Evolutionary conservation across 495 filamentous ascomycete species (phyloP).

Genomic region (Lepidopterella palustris): DNA sequence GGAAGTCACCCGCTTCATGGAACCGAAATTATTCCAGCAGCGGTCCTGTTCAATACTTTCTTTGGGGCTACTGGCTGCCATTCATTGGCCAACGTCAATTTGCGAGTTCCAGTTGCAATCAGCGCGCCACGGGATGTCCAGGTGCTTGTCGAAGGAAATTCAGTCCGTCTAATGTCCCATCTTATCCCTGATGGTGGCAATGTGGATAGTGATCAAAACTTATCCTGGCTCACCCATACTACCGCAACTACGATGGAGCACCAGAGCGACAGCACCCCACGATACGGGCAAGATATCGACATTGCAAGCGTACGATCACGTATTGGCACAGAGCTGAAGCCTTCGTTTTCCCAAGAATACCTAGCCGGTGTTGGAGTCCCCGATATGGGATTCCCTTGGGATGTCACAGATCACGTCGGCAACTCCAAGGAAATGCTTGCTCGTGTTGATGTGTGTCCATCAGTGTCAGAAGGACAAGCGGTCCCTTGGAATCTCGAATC

Average conservation of each 20-base stretch:
- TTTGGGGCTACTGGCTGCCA: conserved; percentile 24
- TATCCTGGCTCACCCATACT: conserved; percentile 41
- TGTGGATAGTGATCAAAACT: conserved; percentile 12
- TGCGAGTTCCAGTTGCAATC: conserved; percentile 37
- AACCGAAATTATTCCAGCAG: conserved; percentile 42
- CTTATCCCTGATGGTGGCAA: conserved; percentile 18
- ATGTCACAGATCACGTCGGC: conserved; percentile 38
- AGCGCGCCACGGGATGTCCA: conserved; percentile 36
- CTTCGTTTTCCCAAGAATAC: conserved; percentile 39
- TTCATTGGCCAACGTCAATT: conserved; percentile 23
- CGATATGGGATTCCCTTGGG: conserved; percentile 45
- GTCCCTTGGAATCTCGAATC: conserved; percentile 36
- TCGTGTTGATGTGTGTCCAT: conserved; percentile 34
- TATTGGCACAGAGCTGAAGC: conserved; percentile 19
- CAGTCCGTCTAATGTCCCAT: conserved; percentile 32
- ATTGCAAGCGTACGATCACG: conserved; percentile 23
- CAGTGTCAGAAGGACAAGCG: background rate
- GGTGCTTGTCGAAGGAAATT: conserved; percentile 27
- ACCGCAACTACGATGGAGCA: conserved; percentile 24
- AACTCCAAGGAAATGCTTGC: conserved; percentile 42
- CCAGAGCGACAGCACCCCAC: background rate
- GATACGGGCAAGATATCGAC: conserved; percentile 15
- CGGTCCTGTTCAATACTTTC: conserved; percentile 40
- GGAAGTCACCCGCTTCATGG: conserved; percentile 25
- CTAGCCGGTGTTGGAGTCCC: conserved; percentile 40